Evolutionary conservation across 2,329 filamentous ascomycete genomes (phyloP).

Genomic region (Verruconis gallopava): DNA sequence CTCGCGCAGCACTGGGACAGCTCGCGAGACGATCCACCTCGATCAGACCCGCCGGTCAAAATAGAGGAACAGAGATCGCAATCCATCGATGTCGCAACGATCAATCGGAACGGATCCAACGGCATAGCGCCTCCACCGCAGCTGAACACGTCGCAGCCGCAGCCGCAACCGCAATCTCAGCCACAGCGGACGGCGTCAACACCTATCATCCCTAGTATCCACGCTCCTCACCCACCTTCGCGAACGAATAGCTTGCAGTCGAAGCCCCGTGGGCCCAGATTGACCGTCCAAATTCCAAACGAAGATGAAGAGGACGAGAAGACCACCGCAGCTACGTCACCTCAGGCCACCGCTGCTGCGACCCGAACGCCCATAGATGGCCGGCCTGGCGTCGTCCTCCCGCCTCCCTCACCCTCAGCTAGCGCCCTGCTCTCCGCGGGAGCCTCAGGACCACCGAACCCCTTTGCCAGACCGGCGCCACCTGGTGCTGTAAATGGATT

Average conservation of each 20-base stretch:
- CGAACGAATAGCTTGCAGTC: slow-evolving; percentile 63
- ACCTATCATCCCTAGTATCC: slow-evolving; percentile 55
- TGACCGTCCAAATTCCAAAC: slow-evolving; percentile 91
- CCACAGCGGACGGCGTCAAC: slow-evolving; percentile 42
- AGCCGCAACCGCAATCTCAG: slow-evolving; percentile 19
- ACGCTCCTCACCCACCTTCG: slow-evolving; percentile 45
- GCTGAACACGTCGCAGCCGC: slow-evolving; percentile 22
- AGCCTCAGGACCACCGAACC: slow-evolving; percentile 84
- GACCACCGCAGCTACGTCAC: slow-evolving; percentile 39
- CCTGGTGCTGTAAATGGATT: slow-evolving; percentile 43
- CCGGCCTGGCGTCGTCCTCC: slow-evolving; percentile 56
- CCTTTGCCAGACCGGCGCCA: slow-evolving; percentile 77
- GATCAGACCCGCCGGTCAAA: slow-evolving; percentile 18
- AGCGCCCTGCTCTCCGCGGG: slow-evolving; percentile 79
- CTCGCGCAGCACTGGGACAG: slow-evolving; percentile 62
- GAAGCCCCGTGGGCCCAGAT: slow-evolving; percentile 54
- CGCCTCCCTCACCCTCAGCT: slow-evolving; percentile 83
- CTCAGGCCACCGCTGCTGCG: slow-evolving; percentile 1
- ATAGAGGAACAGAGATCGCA: slow-evolving; percentile 42
- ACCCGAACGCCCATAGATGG: slow-evolving; percentile 16
- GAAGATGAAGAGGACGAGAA: slow-evolving; percentile 64
- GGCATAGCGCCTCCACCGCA: slow-evolving; percentile 32
- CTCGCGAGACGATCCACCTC: slow-evolving; percentile 33
- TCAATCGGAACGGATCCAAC: slow-evolving; percentile 31
- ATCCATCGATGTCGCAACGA: slow-evolving; percentile 49